Evolutionary conservation across 2,329 filamentous ascomycete genomes (phyloP).

Genomic region (Dothistroma septosporum): DNA sequence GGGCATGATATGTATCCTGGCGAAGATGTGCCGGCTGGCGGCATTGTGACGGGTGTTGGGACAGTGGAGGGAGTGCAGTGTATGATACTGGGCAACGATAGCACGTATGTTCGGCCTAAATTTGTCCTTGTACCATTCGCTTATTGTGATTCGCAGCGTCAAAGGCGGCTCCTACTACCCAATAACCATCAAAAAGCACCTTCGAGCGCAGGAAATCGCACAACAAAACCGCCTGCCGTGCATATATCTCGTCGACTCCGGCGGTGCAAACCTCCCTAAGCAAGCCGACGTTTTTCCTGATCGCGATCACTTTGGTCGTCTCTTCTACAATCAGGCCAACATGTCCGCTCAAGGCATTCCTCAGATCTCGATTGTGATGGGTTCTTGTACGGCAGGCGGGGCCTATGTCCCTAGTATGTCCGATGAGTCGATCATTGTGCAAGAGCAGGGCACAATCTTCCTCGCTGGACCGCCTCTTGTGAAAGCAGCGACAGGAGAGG

Average conservation of each 20-base stretch:
- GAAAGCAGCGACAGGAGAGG: slow-evolving; percentile 91
- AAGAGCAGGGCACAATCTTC: slow-evolving; percentile 95
- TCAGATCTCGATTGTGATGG: slow-evolving; percentile 94
- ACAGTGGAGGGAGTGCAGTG: slow-evolving; percentile 86
- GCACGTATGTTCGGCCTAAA: slow-evolving; percentile 52
- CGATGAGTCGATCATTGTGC: slow-evolving; percentile 94
- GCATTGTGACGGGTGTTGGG: slow-evolving; percentile 89
- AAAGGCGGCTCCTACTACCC: slow-evolving; percentile 97
- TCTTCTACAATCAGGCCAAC: slow-evolving; percentile 96
- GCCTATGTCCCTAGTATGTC: slow-evolving; percentile 97
- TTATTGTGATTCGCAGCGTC: slow-evolving; percentile 47
- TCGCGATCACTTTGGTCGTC: slow-evolving; percentile 88
- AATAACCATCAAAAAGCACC: slow-evolving; percentile 95
- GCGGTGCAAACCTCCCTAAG: slow-evolving; percentile 89
- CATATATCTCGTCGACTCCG: slow-evolving; percentile 94
- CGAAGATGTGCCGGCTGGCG: slow-evolving; percentile 82
- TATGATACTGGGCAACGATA: slow-evolving; percentile 92
- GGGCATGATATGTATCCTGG: slow-evolving; percentile 80
- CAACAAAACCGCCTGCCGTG: slow-evolving; percentile 81
- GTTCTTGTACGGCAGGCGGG: slow-evolving; percentile 89
- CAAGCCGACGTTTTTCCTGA: slow-evolving; percentile 96
- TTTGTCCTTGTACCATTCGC: background rate
- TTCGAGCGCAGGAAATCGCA: slow-evolving; percentile 85
- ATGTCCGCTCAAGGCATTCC: slow-evolving; percentile 89
- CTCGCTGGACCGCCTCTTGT: slow-evolving; percentile 90